Percentiles rank a stretch among this genome's conserved stretches.
These are phyloP conservation scores for Saccharomycopsis sp. DNA, from an alignment of 805 yeast species.

Conservation along the genomic window DNA sequence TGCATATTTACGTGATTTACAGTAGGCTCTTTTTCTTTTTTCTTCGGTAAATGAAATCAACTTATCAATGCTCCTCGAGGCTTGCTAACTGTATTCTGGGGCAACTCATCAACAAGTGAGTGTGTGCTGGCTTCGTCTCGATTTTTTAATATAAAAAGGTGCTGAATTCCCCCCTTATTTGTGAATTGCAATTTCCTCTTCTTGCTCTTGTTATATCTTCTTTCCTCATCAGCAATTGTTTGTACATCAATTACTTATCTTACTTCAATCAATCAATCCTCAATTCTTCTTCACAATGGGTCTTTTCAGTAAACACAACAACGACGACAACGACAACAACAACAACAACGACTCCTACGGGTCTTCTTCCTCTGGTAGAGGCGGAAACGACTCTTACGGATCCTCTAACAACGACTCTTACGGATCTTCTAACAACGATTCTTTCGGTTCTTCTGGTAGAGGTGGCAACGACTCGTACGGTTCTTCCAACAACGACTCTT, in stretches of 20 bases:
- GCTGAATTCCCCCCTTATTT: background rate
- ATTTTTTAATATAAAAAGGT: background rate
- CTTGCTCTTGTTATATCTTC: background rate
- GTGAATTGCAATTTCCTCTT: background rate
- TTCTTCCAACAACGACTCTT: slow-evolving; percentile 24
- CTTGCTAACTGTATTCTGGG: background rate
- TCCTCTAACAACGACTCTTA: slow-evolving; percentile 23
- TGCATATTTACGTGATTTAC: background rate
- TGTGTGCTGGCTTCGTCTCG: too few relatives aligned
- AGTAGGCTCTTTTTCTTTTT: background rate
- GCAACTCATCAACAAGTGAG: too few relatives aligned
- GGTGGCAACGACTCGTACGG: slow-evolving; percentile 32
- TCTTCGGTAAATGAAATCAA: slow-evolving; percentile 1
- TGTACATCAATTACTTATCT: background rate
- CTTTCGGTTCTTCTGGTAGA: slow-evolving; percentile 30
- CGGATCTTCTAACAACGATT: slow-evolving; percentile 24
- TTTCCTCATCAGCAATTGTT: background rate
- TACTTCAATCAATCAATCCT: background rate
- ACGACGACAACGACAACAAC: slow-evolving; percentile 24
- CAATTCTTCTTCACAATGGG: slow-evolving; percentile 14
- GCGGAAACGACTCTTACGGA: slow-evolving; percentile 27
- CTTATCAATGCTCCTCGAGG: slow-evolving; percentile 1
- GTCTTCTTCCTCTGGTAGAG: slow-evolving; percentile 24
- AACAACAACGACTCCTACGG: slow-evolving; percentile 23
- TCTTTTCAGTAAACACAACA: slow-evolving; percentile 25